Evolutionary conservation across 2,329 filamentous ascomycete species (phyloP).

Genomic region (Fusarium gaditjirri): DNA sequence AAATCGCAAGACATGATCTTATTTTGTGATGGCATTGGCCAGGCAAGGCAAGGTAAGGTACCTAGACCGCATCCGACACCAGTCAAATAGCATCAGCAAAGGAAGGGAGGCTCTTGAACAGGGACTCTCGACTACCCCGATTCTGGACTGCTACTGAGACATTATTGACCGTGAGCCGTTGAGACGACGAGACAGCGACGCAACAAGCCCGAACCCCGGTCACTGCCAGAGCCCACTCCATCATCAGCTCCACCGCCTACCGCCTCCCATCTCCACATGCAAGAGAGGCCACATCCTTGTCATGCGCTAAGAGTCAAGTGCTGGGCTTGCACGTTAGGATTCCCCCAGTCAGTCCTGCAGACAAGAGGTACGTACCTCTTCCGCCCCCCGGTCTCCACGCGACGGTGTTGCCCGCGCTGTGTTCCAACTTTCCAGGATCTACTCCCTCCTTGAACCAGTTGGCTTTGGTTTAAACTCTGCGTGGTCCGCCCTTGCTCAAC

Average conservation of each 20-base stretch:
- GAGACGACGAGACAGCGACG: constrained; percentile 2
- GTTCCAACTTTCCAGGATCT: constrained; percentile 18
- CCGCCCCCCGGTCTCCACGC: constrained; percentile 34
- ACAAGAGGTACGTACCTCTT: constrained; percentile 27
- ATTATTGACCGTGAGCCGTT: constrained; percentile 20
- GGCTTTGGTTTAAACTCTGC: constrained; percentile 43
- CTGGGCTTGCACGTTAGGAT: constrained; percentile 14
- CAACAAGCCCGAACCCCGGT: constrained; percentile 19
- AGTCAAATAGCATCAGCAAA: background rate
- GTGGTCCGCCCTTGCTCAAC: constrained; percentile 33
- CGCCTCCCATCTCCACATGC: constrained; percentile 24
- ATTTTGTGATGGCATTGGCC: background rate
- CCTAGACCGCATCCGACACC: background rate
- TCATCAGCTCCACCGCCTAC: constrained; percentile 35
- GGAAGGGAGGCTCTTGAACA: constrained; percentile 6
- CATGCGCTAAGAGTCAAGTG: constrained; percentile 24
- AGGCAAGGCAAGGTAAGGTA: background rate
- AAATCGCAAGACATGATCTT: constrained; percentile 15
- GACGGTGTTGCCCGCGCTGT: constrained; percentile 30
- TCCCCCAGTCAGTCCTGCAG: constrained; percentile 30
- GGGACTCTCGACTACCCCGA: background rate
- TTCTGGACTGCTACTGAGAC: constrained; percentile 24
- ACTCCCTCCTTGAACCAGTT: constrained; percentile 22
- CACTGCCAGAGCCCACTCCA: constrained; percentile 27
- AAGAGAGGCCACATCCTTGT: constrained; percentile 29